These are phyloP conservation scores for Ogataea saltuana DNA, from an alignment of 805 yeast genomes.

Conservation along the genomic window DNA sequence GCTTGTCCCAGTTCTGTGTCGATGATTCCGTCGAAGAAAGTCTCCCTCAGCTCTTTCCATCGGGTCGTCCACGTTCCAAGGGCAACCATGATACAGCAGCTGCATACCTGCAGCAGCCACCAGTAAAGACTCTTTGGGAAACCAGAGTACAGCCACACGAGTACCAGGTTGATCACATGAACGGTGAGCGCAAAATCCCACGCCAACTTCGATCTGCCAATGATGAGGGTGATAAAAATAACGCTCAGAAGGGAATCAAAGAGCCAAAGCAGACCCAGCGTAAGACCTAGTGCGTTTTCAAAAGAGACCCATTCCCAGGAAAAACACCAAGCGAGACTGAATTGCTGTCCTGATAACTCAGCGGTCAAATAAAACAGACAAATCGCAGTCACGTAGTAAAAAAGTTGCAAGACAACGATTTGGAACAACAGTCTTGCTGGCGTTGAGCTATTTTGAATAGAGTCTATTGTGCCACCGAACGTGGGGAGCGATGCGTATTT, in stretches of 20 bases:
- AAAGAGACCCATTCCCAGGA: slow-evolving; percentile 75
- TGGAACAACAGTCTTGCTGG: slow-evolving; percentile 66
- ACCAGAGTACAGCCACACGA: slow-evolving; percentile 64
- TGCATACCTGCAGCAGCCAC: slow-evolving; percentile 78
- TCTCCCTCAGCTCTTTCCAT: slow-evolving; percentile 87
- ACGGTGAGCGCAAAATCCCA: slow-evolving; percentile 97
- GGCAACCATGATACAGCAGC: slow-evolving; percentile 67
- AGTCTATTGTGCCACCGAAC: slow-evolving; percentile 11
- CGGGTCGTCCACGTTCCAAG: slow-evolving; percentile 89
- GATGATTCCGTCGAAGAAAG: slow-evolving; percentile 82
- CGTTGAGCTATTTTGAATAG: slow-evolving; percentile 34
- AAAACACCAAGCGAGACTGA: slow-evolving; percentile 69
- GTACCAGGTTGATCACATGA: slow-evolving; percentile 73
- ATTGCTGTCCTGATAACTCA: slow-evolving; percentile 67
- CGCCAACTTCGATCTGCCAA: slow-evolving; percentile 90
- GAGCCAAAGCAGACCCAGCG: slow-evolving; percentile 75
- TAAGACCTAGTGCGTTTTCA: slow-evolving; percentile 79
- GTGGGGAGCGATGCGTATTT: slow-evolving; percentile 20
- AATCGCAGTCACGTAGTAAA: slow-evolving; percentile 75
- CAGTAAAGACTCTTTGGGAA: slow-evolving; percentile 75
- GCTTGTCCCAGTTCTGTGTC: slow-evolving; percentile 54
- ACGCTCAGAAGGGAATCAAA: slow-evolving; percentile 82
- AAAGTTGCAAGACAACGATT: slow-evolving; percentile 72
- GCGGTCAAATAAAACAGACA: slow-evolving; percentile 66
- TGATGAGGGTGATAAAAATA: slow-evolving; percentile 78